Evolutionary conservation across 768 basidiomycete genomes (phyloP), one percentile per base, ranked within the genome.

Genomic region (Boletus reticuloceps): DNA sequence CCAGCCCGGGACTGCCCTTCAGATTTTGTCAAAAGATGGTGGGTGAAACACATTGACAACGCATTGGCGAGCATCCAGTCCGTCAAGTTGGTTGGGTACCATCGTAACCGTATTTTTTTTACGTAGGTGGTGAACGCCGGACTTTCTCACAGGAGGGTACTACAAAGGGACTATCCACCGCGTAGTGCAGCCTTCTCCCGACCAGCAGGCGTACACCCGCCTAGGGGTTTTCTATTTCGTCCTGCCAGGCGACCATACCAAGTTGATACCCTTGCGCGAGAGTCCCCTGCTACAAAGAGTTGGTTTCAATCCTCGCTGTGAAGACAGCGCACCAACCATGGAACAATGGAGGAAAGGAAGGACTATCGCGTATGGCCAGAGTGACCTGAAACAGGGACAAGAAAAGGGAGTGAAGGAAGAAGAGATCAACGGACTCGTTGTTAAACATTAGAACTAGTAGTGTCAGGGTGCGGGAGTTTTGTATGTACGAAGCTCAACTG

Each of bases 91-190:
- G 10, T 27, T 37, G 40, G 10, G 34, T 14, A 34, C 34, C 27
- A 27, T 34, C 34, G 12, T 34, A 11, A 34, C 10, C 13, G 34
- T 34, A 34, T n/a, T 14, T 34, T 34, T 34, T 34, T 34, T 32
- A 22, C 22, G 22, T 13, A 84, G 84, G 76, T 83, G 10, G 74
- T 87, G 46, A 85, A 86, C 49, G 75, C 80, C 0, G 58, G 79
- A 85, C 49, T 82, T 85, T 61, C 73, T 86, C 20, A 20, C 20
- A 2, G 83, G 84, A 1, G 83, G 83, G 1, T 84, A 72, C 58
- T 85, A 85, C 67, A 77, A 74, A 32, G 79, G 77, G 13, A 85
- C 84, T 1, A 79, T 84, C 47, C 84, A 86, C 60, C 79, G 83
- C 14, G 83, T 86, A 17, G 73, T 83, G 4, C 80, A 81, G 59